Evolutionary conservation across 1,139 yeast genomes (phyloP).

Genomic region (Casaregolazyma suthepensis): DNA sequence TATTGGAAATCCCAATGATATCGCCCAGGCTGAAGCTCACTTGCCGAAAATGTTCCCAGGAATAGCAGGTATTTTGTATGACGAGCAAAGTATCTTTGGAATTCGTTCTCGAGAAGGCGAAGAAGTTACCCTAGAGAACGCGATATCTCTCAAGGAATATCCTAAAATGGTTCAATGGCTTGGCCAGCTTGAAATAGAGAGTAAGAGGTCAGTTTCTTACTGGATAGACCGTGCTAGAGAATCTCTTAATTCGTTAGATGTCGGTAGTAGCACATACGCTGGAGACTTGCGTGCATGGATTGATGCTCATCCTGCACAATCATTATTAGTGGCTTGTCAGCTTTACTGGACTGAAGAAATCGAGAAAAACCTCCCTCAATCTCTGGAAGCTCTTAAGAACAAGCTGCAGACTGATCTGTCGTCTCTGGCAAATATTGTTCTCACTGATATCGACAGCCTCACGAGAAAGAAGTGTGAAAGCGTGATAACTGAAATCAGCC

Average conservation of each 20-base stretch:
- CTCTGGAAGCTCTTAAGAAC: slow-evolving; percentile 13
- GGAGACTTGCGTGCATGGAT: slow-evolving; percentile 32
- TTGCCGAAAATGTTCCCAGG: slow-evolving; percentile 71
- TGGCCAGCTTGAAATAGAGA: slow-evolving; percentile 47
- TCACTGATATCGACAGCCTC: slow-evolving; percentile 30
- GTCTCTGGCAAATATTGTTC: slow-evolving; percentile 30
- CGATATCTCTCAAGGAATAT: slow-evolving; percentile 42
- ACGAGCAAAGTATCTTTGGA: slow-evolving; percentile 40
- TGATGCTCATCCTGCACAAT: slow-evolving; percentile 49
- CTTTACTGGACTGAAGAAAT: slow-evolving; percentile 47
- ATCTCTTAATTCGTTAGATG: slow-evolving; percentile 18
- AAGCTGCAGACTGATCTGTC: slow-evolving; percentile 22
- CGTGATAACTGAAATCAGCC: slow-evolving; percentile 60
- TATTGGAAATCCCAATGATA: slow-evolving; percentile 59
- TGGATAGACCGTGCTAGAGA: slow-evolving; percentile 31
- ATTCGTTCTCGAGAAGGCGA: slow-evolving; percentile 66
- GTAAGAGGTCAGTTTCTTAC: slow-evolving; percentile 40
- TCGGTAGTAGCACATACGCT: slow-evolving; percentile 12
- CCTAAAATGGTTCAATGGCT: slow-evolving; percentile 62
- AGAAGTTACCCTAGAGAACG: slow-evolving; percentile 38
- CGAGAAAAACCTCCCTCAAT: slow-evolving; percentile 31
- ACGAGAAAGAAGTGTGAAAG: slow-evolving; percentile 50
- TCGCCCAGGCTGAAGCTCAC: slow-evolving; percentile 50
- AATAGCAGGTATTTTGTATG: slow-evolving; percentile 42
- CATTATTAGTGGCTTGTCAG: slow-evolving; percentile 52